These are phyloP conservation scores for Alectoria sarmentosa DNA, from an alignment of 495 filamentous ascomycete genomes.

Conservation along the genomic window DNA sequence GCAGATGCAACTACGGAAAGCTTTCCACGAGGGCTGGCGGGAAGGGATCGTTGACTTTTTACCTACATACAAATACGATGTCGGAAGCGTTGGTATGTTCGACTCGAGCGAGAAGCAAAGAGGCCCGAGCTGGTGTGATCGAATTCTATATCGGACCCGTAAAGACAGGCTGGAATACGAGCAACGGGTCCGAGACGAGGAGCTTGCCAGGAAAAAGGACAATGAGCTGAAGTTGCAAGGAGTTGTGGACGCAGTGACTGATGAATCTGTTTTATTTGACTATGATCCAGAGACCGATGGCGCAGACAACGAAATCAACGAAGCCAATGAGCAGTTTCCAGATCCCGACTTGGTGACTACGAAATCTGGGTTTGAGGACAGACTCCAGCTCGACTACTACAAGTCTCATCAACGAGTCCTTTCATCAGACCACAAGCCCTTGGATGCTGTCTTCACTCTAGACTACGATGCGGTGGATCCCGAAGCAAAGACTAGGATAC, in stretches of 20 bases:
- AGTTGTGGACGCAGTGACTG: slow-evolving; percentile 59
- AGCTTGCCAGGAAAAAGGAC: slow-evolving; percentile 62
- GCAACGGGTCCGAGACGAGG: slow-evolving; percentile 54
- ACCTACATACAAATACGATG: slow-evolving; percentile 94
- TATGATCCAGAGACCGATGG: slow-evolving; percentile 64
- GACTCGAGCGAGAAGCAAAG: slow-evolving; percentile 92
- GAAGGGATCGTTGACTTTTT: slow-evolving; percentile 86
- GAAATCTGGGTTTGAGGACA: slow-evolving; percentile 52
- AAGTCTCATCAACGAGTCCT: slow-evolving; percentile 79
- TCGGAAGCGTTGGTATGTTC: slow-evolving; percentile 87
- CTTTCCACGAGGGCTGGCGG: slow-evolving; percentile 84
- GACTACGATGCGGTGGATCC: slow-evolving; percentile 79
- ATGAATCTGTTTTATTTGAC: slow-evolving; percentile 82
- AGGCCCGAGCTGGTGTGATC: slow-evolving; percentile 94
- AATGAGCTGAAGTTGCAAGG: slow-evolving; percentile 78
- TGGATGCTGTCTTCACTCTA: slow-evolving; percentile 71
- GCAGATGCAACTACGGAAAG: slow-evolving; percentile 64
- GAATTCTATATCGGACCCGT: slow-evolving; percentile 80
- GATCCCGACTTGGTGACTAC: slow-evolving; percentile 39
- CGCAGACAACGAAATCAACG: slow-evolving; percentile 54
- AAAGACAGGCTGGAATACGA: slow-evolving; percentile 65
- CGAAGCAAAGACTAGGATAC: slow-evolving; percentile 70
- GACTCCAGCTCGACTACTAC: slow-evolving; percentile 67
- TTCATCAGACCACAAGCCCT: slow-evolving; percentile 94
- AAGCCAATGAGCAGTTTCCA: slow-evolving; percentile 38